Percentiles rank a stretch among this genome's conserved stretches.
phyloP scores from a whole-genome alignment of 352 stramenopile genomes.

The Pythium pectinolyticum region DNA sequence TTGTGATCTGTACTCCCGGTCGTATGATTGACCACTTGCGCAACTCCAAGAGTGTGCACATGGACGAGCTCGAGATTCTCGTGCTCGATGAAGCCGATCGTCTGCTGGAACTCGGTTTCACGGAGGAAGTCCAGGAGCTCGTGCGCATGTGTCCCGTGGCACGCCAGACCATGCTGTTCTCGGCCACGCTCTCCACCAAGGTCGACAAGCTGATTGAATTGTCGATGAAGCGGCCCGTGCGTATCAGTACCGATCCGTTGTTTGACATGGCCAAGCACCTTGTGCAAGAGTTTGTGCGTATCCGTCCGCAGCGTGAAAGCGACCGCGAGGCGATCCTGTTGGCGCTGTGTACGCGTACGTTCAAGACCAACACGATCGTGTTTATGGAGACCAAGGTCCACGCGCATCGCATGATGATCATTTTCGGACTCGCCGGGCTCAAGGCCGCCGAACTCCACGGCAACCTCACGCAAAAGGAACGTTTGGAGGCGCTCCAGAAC shows the following conservation, averaged over 20 bases:
- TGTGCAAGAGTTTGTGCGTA: slow-evolving; percentile 98
- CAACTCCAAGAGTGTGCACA: slow-evolving; percentile 96
- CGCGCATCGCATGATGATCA: slow-evolving; percentile 96
- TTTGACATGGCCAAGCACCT: slow-evolving; percentile 95
- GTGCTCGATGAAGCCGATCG: slow-evolving; percentile 95
- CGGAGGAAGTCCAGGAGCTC: slow-evolving; percentile 96
- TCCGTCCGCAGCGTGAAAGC: slow-evolving; percentile 88
- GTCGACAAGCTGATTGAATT: slow-evolving; percentile 96
- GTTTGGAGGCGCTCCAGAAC: slow-evolving; percentile 94
- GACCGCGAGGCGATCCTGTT: slow-evolving; percentile 96
- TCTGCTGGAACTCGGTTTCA: slow-evolving; percentile 98
- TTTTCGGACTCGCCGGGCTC: slow-evolving; percentile 95
- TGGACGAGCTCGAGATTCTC: slow-evolving; percentile 98
- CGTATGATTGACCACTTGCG: slow-evolving; percentile 98
- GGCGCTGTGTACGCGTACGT: slow-evolving; percentile 94
- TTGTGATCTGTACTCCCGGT: slow-evolving; percentile 98
- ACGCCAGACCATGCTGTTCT: slow-evolving; percentile 99
- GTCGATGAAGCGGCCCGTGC: slow-evolving; percentile 96
- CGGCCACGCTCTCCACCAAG: slow-evolving; percentile 97
- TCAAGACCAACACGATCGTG: slow-evolving; percentile 95
- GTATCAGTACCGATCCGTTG: slow-evolving; percentile 92
- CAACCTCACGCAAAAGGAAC: slow-evolving; percentile 96
- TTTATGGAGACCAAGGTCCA: slow-evolving; percentile 99
- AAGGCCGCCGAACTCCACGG: slow-evolving; percentile 98
- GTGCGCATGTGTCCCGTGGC: slow-evolving; percentile 94